These are phyloP conservation scores for Pulveroboletus sp. DNA, from an alignment of 768 basidiomycete genomes.

Conservation along the genomic window DNA sequence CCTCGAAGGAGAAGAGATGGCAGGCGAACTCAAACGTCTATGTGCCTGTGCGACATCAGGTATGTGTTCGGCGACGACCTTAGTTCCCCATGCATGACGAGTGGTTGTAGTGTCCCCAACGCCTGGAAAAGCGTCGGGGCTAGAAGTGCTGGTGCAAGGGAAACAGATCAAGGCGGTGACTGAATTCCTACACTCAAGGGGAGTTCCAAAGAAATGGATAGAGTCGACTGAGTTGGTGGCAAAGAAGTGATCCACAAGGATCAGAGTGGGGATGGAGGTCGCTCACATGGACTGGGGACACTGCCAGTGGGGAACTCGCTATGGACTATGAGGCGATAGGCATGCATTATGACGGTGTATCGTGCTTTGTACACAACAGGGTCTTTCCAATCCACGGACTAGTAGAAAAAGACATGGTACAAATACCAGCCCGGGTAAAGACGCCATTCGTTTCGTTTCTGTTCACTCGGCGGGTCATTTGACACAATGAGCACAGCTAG, in stretches of 20 bases:
- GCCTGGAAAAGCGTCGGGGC: constrained; percentile 51
- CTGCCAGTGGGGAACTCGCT: too few relatives aligned
- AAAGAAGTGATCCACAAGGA: constrained; percentile 35
- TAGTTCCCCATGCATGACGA: not conserved
- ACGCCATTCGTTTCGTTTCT: not conserved
- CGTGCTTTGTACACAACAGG: too few relatives aligned
- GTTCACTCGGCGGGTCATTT: not conserved
- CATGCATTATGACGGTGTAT: too few relatives aligned
- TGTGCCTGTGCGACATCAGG: constrained; percentile 82
- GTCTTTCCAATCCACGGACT: too few relatives aligned
- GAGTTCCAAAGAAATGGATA: constrained; percentile 83
- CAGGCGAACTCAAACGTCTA: constrained; percentile 67
- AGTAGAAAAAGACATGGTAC: too few relatives aligned
- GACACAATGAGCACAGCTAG: constrained; percentile 8
- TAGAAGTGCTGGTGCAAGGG: constrained; percentile 83
- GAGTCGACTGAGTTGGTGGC: constrained; percentile 42
- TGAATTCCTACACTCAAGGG: constrained; percentile 61
- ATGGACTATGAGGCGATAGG: too few relatives aligned
- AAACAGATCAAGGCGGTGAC: constrained; percentile 65
- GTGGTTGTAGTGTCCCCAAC: constrained; percentile 49
- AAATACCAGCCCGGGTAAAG: too few relatives aligned
- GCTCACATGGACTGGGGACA: too few relatives aligned
- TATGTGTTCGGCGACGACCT: constrained; percentile 28
- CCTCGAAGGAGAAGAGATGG: constrained; percentile 64
- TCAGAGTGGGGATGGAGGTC: too few relatives aligned